Base-by-base conservation (phyloP, 805 yeast genomes). In the Hanseniaspora vineae region DNA sequence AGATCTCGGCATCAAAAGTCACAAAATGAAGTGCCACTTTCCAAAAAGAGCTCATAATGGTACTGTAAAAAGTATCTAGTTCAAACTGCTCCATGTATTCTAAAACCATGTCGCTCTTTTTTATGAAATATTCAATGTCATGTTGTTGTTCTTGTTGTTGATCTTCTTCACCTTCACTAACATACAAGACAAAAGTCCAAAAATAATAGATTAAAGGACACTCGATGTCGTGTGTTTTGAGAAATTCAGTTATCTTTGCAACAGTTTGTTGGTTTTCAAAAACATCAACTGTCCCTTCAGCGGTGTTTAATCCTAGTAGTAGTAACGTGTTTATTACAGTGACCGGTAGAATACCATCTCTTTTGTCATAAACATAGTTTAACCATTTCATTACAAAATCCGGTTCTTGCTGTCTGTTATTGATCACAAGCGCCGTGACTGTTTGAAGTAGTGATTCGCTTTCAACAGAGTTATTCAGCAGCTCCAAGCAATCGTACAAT, bases 141-240 rank as follows among this genome's bases (percentile, higher is more conserved):
- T 52, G 43, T 11, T 37, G 12, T 13, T 45, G 42, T 11, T 55
- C 55, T 9, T 51, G n/a, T 37, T 52, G 43, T 11, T 37, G 12
- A 11, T 45, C 44, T 11, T 55, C 55, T 9, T 51, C 37, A 11
- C 15, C 51, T 2, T 58, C 58, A 31, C 79, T 77, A 19, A 80
- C 65, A 53, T 76, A 76, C 11, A 79, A 58, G 11, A 79, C 60
- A 13, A 81, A 73, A 31, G 84, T 74, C 90, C 90, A 84, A 19
- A 77, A 72, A 56, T 81, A 82, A 42, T 77, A 59, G 0, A 80
- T 65, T 11, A 81, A 59, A 2, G 84, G 65, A 14, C 14, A 23
- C 51, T 75, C 75, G 2, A 62, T 49, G 12, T 66, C 60, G 1
- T 71, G 55, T 10, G 62, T 56, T 5, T 64, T 47, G 15, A 80